Evolutionary conservation across 768 basidiomycete genomes (phyloP), one percentile per base, ranked within the genome.

Genomic region (Collybia nuda): DNA sequence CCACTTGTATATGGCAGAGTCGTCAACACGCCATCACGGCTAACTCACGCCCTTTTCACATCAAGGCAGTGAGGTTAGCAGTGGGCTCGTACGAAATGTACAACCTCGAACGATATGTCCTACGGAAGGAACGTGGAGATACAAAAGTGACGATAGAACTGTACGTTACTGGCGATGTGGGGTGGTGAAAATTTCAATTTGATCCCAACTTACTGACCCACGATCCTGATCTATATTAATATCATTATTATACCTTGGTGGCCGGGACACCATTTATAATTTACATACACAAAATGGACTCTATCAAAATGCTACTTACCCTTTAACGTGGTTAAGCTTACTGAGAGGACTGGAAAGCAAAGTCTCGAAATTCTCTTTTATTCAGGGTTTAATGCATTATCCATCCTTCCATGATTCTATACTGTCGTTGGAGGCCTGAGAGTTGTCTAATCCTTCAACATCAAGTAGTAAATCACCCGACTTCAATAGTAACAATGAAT

Each of bases 1-100:
- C 95, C 6, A 97, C 94, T 15, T 98, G 95, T 71, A 87, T 98
- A 37, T 98, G 96, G 95, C 86, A 89, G 69, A 91, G 88, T 37
- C 84, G 94, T 5, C 79, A 79, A 56, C 88, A 93, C 53, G 96
- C 95, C 3, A 70, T 85, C 22, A 84, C 83, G 3, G 94, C 94
- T 0, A 92, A 84, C 56, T 80, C 83, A 0, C 79, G 85, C 5
- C 92, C 91, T 12, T 78, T 87, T 50, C 96, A 98, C 60, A 78
- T 87, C 48, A 77, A 77, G 35, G 96, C 95, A 1, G 92, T 92
- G 85, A 80, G 74, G 53, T 80, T 96, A 4, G 88, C 96, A 0
- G 81, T 79, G 7, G 67, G 68, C 3, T 85, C 88, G 2, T 97
- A 93, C 64, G 88, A 93, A 57, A 69, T 79, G 8, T 97, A 94